Base-by-base conservation (phyloP, 805 yeast genomes). In the Danielia reshetovae region DNA sequence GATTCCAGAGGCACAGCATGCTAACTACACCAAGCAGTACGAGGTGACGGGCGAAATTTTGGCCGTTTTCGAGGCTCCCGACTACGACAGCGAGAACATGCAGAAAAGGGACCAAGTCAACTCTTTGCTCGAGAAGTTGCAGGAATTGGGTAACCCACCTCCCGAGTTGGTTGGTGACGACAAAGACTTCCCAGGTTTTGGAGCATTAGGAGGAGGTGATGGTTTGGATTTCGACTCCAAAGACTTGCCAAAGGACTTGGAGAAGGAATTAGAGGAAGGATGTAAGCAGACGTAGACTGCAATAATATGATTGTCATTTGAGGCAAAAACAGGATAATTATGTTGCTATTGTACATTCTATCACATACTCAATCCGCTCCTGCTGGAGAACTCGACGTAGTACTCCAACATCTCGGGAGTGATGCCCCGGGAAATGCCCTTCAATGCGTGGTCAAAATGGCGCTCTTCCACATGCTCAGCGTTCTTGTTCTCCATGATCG, bases 341-440 rank as follows among this genome's bases (percentile, higher is more conserved):
- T n/a, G n/a, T n/a, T n/a, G n/a, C n/a, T n/a, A n/a, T n/a, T 16
- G 7, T 30, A 24, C 12, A 7, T n/a, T n/a, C 16, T 18, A 7
- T 16, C 18, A 38, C 31, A 55, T 43, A 34, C 41, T 51, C 29
- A 62, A 48, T 5, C 72, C 71, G 32, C 65, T 52, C 38, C 66
- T 56, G 13, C 46, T 38, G 6, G 77, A 70, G 55, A 79, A 81
- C 13, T 67, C 75, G 40, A 64, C 64, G 54, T 84, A 90, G 45
- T 86, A 89, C 2, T 70, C 74, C 21, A 89, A 52, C 96, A 90
- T 87, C 15, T 86, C 96, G 8, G 68, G 67, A 0, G 96, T 88
- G 29, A 93, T 93, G 18, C 90, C 93, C 50, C 72, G 74, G 7
- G 88, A 74, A 13, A 89, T 72, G 1, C 79, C 82, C 18, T 52